Conservation (phyloP, 768 basidiomycete species). For the Tricholoma furcatifolium region DNA sequence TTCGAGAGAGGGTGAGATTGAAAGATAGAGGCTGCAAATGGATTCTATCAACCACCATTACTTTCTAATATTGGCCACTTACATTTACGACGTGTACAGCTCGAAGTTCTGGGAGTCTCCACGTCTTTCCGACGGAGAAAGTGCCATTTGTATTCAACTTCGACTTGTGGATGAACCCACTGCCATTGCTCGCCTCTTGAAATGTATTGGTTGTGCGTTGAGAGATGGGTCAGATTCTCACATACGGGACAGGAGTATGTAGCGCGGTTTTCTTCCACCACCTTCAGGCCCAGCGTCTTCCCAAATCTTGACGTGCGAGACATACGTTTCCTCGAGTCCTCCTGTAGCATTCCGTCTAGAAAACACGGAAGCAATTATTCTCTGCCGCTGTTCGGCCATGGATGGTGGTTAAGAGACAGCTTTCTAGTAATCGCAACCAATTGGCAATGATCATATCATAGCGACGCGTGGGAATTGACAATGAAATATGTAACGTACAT, state of each 20-base stretch:
- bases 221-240: constrained; percentile 21
- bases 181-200: constrained; percentile 58
- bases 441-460: too few relatives aligned
- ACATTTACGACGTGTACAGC: constrained; percentile 77
- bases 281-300: constrained; percentile 76
- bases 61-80: constrained; percentile 27
- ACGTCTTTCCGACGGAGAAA: constrained; percentile 97
- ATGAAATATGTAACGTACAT: too few relatives aligned
- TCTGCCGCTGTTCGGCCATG: constrained; percentile 55
- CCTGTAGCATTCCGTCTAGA: constrained; percentile 65
- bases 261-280: constrained; percentile 80
- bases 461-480: too few relatives aligned
- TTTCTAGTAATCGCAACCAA: not conserved
- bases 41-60: constrained; percentile 11
- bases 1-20: constrained; percentile 83
- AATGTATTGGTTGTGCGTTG: constrained; percentile 9
- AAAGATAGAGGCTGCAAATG: constrained; percentile 56
- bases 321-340: constrained; percentile 72
- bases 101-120: constrained; percentile 82
- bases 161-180: constrained; percentile 89
- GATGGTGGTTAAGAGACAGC: not conserved
- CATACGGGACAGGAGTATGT: constrained; percentile 88
- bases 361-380: constrained; percentile 85
- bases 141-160: constrained; percentile 93
- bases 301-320: constrained; percentile 90